phyloP scores from a whole-genome alignment of 225 moss, liverwort and hornwort genomes.

The Bryoerythrophyllum caledonicum region DNA sequence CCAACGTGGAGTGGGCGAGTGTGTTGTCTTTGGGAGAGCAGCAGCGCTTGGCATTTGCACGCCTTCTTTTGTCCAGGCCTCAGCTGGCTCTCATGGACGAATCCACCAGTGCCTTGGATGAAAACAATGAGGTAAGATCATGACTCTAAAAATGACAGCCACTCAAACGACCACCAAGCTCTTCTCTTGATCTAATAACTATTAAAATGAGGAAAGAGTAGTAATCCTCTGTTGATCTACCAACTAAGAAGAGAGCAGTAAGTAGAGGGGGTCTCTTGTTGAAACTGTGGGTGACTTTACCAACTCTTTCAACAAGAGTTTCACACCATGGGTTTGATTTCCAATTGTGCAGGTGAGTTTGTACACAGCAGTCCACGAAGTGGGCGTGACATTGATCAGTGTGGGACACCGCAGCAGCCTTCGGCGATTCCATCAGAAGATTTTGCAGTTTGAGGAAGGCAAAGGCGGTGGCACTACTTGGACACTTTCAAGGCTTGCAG shows the following conservation, averaged over 20 bases:
- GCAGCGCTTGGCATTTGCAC: conserved; percentile 95
- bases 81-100: conserved; percentile 93
- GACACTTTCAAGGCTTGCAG: conserved; percentile 56
- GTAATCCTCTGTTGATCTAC: too few species aligned
- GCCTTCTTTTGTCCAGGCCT: conserved; percentile 84
- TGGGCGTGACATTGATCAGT: conserved; percentile 86
- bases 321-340: not conserved
- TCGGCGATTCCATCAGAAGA: conserved; percentile 61
- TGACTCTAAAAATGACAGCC: not conserved
- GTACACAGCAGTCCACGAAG: conserved; percentile 72
- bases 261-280: too few species aligned
- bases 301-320: not conserved
- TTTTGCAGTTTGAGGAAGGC: conserved; percentile 60
- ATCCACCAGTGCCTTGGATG: conserved; percentile 95
- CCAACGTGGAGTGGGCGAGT: conserved; percentile 93
- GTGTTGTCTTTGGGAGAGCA: conserved; percentile 94
- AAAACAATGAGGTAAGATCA: conserved; percentile 82
- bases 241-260: too few species aligned
- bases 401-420: conserved; percentile 95
- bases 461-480: conserved; percentile 53
- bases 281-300: too few species aligned
- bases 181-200: too few species aligned
- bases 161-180: too few species aligned
- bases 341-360: conserved; percentile 56
- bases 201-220: too few species aligned